phyloP scores from a whole-genome alignment of 495 filamentous ascomycete species.

The Parathielavia appendiculata region DNA sequence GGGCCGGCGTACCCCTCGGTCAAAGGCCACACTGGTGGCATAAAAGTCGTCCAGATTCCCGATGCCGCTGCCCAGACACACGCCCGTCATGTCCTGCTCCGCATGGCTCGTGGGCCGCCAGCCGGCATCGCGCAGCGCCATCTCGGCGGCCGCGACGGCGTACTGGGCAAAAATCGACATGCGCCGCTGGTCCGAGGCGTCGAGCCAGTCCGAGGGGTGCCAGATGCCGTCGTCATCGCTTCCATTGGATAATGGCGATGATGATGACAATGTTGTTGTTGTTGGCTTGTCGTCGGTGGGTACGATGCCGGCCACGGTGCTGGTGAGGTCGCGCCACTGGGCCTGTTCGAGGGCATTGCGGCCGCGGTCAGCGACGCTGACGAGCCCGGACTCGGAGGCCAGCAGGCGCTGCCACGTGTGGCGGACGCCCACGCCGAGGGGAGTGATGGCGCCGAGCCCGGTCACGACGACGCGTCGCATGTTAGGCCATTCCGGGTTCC shows the following conservation, averaged over 20 bases:
- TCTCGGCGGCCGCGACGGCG: slow-evolving; percentile 78
- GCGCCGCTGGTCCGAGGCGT: slow-evolving; percentile 63
- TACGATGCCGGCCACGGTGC: slow-evolving; percentile 78
- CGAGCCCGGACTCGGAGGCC: slow-evolving; percentile 72
- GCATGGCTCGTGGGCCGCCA: slow-evolving; percentile 63
- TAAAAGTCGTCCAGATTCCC: slow-evolving; percentile 89
- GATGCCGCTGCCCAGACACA: slow-evolving; percentile 94
- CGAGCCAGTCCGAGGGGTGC: slow-evolving; percentile 74
- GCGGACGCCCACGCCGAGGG: slow-evolving; percentile 75
- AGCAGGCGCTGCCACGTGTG: slow-evolving; percentile 77
- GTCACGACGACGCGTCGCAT: slow-evolving; percentile 97
- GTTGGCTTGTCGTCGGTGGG: slow-evolving; percentile 37
- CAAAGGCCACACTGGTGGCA: slow-evolving; percentile 69
- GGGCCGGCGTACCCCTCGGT: slow-evolving; percentile 57
- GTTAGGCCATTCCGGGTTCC: slow-evolving; percentile 14
- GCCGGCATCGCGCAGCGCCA: slow-evolving; percentile 77
- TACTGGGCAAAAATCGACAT: slow-evolving; percentile 94
- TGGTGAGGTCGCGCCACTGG: slow-evolving; percentile 64
- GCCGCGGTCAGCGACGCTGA: slow-evolving; percentile 57
- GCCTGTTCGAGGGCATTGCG: slow-evolving; percentile 30
- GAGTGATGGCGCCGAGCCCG: slow-evolving; percentile 87
- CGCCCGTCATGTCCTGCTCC: slow-evolving; percentile 70
- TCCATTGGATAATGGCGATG: background rate
- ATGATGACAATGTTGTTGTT: background rate
- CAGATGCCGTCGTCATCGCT: slow-evolving; percentile 41